Base-by-base conservation (phyloP, 495 filamentous ascomycete genomes). In the Pseudotulostoma volvatum region DNA sequence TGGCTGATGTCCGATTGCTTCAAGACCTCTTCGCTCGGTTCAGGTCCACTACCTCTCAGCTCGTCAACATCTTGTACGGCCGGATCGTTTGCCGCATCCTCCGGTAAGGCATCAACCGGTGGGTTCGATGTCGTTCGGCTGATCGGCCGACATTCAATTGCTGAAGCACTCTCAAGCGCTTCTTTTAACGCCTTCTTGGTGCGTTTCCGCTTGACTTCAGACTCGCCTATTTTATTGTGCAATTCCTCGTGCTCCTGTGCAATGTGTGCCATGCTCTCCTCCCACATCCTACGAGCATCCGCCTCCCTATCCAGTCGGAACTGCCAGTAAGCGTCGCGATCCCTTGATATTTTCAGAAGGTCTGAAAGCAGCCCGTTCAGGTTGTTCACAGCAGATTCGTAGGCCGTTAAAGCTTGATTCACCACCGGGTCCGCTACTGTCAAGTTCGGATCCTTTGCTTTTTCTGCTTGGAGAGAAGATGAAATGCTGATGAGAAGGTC, bases 311-410 rank as follows among this genome's bases (percentile, higher is more conserved):
- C 85, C 18, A 97, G 69, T 11, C 90, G 76, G 53, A 90, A 88
- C 55, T 94, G 86, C 90, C 90, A 97, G 52, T 94, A 93, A 0
- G 84, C 74, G 57, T 97, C 90, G 18, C 92, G 79, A 49, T 97
- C 90, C 40, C 80, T 73, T 11, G 85, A 86, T 49, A 97, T 96
- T 23, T 83, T 82, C 9, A 94, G 61, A 2, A 96, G 71, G 54
- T 93, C 86, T 3, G 83, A 81, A 43, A 96, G 70, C 9, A 96
- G 67, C 2, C 76, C 77, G 47, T 85, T 92, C 17, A 97, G 67
- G 44, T 84, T 93, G 44, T 73, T 74, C 41, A 96, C 83, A 1
- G 90, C 88, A 35, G 76, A 74, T 44, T 93, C 87, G 48, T 94
- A 97, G 0, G 87, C 84, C 21, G 72, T 56, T n/a, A 95, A 59